phyloP scores from a whole-genome alignment of 441 rosid genomes.

The Euphorbia celastroides region DNA sequence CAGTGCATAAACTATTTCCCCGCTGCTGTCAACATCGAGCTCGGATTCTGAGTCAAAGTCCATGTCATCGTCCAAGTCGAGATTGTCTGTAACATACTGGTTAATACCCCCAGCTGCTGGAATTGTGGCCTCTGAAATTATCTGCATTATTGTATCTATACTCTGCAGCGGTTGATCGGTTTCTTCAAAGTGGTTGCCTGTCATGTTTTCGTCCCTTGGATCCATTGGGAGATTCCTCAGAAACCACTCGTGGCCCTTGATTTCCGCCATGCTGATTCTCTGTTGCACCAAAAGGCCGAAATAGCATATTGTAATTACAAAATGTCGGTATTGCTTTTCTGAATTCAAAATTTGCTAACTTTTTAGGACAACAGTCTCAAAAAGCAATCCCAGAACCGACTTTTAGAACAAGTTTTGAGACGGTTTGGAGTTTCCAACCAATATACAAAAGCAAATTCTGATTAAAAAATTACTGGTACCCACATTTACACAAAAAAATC shows the following conservation, averaged over 20 bases:
- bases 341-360: no score
- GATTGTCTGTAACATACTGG: slow-evolving; percentile 58
- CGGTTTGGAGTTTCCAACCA: background rate
- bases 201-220: slow-evolving; percentile 62
- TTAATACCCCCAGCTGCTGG: slow-evolving; percentile 60
- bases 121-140: slow-evolving; percentile 83
- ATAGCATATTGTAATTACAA: no score
- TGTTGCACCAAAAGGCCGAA: slow-evolving; percentile 23
- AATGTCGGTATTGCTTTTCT: no score
- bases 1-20: slow-evolving; percentile 85
- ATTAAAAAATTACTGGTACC: background rate
- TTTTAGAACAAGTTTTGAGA: slow-evolving; percentile 1
- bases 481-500: no score
- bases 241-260: slow-evolving; percentile 88
- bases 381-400: no score
- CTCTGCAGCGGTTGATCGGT: slow-evolving; percentile 84
- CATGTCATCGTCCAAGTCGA: slow-evolving; percentile 80
- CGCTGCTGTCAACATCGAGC: slow-evolving; percentile 91
- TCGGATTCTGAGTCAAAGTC: slow-evolving; percentile 86
- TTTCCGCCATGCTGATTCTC: slow-evolving; percentile 84
- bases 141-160: slow-evolving; percentile 89
- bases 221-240: slow-evolving; percentile 81
- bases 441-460: background rate
- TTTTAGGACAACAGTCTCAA: no score
- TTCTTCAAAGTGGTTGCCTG: slow-evolving; percentile 68